Conservation (phyloP, 768 basidiomycete species). For the Naematelia encephala region DNA sequence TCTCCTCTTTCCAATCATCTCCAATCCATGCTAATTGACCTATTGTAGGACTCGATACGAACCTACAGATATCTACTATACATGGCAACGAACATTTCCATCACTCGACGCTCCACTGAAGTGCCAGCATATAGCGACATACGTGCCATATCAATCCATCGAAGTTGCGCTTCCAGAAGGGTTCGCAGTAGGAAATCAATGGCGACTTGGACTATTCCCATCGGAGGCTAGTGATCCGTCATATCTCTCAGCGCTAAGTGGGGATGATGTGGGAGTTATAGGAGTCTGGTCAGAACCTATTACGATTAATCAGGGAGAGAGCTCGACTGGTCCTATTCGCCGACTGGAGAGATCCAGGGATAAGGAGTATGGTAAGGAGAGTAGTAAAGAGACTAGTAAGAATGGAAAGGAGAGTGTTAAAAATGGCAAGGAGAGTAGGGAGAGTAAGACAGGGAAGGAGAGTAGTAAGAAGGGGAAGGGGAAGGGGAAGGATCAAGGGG, state of each 20-base stretch:
- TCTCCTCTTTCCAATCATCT: not conserved
- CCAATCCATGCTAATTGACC: not conserved
- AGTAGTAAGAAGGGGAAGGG: constrained; percentile 20
- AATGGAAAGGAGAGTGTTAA: constrained; percentile 42
- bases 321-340: not conserved
- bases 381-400: constrained; percentile 56
- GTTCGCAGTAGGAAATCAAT: constrained; percentile 59
- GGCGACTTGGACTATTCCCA: constrained; percentile 61
- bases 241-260: not conserved
- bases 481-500: constrained; percentile 32
- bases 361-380: not conserved
- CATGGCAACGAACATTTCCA: constrained; percentile 56
- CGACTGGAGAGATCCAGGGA: not conserved
- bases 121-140: constrained; percentile 67
- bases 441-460: constrained; percentile 2
- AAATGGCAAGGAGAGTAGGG: constrained; percentile 42
- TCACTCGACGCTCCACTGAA: not conserved
- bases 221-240: not conserved
- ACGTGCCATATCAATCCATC: constrained; percentile 70
- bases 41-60: constrained; percentile 53
- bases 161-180: constrained; percentile 63
- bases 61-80: constrained; percentile 65
- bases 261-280: constrained; percentile 11
- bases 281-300: constrained; percentile 47
- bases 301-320: constrained; percentile 13